Base-by-base conservation (phyloP, 805 yeast genomes). In the Yarrowia sp. region DNA sequence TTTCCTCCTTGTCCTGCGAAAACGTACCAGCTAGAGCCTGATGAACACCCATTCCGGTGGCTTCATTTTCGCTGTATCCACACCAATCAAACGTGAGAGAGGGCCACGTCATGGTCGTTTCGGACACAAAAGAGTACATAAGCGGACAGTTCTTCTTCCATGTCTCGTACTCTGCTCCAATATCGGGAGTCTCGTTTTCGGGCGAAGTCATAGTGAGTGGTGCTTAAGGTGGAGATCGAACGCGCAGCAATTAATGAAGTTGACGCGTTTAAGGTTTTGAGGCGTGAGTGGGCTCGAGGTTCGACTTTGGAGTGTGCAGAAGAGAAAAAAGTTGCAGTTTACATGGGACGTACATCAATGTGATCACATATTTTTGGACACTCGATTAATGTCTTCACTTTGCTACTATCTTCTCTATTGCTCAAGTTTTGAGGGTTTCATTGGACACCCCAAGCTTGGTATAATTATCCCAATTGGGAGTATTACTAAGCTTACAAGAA, bases 61-160 rank as follows among this genome's bases (percentile, higher is more conserved):
- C 41, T 2, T 16, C 41, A 8, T 65, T 52, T 11, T 42, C 61
- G 16, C 52, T 26, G 38, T 52, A 65, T 10, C 43, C 41, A 36
- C 41, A 50, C 86, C 89, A 87, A 75, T 86, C 86, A 12, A 85
- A 82, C 4, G 88, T 80, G 48, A 86, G 74, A 4, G 89, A 84
- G 3, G 91, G 90, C 89, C 89, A 86, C 32, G 82, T 76, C 46
- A 86, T 78, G 7, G 89, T 82, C 46, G 83, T 79, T 7, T 89
- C 83, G 49, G 83, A 80, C 16, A 87, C 77, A 53, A 85, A 81
- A 70, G 85, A 87, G 76, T 87, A 87, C 46, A 87, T 77, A 58
- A 82, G 80, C 10, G 89, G 89, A 1, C 86, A 77, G 72, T 87
- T 87, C 73, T 87, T 87, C 80, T 87, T 87, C 89, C 90, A 87